These are phyloP conservation scores for Diaporthe vaccinii DNA, from an alignment of 2,329 filamentous ascomycete species.

Conservation along the genomic window DNA sequence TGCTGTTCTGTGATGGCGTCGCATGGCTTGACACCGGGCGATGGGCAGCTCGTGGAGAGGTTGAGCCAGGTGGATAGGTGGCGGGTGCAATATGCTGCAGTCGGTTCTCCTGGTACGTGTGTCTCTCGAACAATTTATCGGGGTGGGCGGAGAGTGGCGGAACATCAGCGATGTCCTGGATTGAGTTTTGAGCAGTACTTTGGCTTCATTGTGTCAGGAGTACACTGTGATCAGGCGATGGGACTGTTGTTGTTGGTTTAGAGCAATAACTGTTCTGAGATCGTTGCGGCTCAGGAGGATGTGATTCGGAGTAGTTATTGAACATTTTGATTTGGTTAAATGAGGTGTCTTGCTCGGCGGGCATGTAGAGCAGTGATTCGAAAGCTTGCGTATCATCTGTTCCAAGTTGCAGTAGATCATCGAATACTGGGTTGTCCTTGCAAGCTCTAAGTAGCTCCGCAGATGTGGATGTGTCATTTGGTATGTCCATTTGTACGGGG, in stretches of 20 bases:
- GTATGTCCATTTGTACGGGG: not conserved
- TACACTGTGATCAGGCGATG: not conserved
- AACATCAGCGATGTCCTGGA: not conserved
- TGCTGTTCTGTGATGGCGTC: not conserved
- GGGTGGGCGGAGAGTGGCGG: not conserved
- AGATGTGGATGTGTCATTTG: not conserved
- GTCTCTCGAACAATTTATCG: not conserved
- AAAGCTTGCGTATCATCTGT: not conserved
- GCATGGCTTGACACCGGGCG: not conserved
- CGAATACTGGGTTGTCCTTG: not conserved
- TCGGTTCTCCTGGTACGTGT: not conserved
- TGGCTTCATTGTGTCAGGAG: not conserved
- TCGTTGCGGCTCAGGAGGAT: not conserved
- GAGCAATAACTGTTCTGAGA: not conserved
- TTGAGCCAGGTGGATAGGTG: not conserved
- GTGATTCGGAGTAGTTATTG: not conserved
- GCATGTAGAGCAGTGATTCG: not conserved
- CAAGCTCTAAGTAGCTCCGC: not conserved
- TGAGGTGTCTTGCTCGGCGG: not conserved
- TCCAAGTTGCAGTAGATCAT: not conserved
- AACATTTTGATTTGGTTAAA: not conserved
- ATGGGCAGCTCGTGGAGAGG: not conserved
- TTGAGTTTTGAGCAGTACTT: not conserved
- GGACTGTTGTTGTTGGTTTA: not conserved
- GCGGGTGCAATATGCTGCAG: not conserved